phyloP scores from a whole-genome alignment of 345 rosid species.

The Angophora floribunda region DNA sequence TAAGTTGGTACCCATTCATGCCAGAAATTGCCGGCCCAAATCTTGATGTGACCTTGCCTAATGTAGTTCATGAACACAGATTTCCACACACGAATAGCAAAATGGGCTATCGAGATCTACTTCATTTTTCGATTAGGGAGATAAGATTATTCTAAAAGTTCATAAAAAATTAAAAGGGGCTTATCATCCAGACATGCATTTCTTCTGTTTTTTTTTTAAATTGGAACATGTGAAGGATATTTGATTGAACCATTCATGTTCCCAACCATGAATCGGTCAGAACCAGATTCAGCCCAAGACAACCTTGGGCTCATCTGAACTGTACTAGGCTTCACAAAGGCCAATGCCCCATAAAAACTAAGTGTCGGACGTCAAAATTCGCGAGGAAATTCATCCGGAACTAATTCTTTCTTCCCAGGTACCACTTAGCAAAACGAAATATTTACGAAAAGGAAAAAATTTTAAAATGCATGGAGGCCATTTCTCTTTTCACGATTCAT shows the following conservation, averaged over 20 bases:
- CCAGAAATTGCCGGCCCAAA: rapidly evolving
- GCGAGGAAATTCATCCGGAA: not conserved
- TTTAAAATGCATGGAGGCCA: not conserved
- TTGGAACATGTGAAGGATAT: not conserved
- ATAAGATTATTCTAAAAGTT: not conserved
- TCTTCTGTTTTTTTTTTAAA: not conserved
- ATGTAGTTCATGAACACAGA: not conserved
- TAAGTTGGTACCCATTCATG: not conserved
- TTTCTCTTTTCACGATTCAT: too few relatives aligned
- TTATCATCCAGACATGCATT: not conserved
- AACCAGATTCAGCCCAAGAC: not conserved
- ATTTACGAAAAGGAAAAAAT: not conserved
- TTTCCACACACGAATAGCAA: not conserved
- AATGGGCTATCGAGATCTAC: not conserved
- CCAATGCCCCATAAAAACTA: not conserved
- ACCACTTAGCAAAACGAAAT: not conserved
- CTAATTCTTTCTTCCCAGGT: not conserved
- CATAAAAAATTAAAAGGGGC: not conserved
- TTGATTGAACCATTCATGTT: not conserved
- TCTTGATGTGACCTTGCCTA: not conserved
- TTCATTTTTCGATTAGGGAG: not conserved
- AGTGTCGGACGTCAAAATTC: not conserved
- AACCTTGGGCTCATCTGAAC: not conserved
- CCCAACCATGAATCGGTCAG: not conserved
- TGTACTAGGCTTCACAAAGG: not conserved